Evolutionary conservation across 352 stramenopile species (phyloP).

Genomic region (Phytopythium aichiense): DNA sequence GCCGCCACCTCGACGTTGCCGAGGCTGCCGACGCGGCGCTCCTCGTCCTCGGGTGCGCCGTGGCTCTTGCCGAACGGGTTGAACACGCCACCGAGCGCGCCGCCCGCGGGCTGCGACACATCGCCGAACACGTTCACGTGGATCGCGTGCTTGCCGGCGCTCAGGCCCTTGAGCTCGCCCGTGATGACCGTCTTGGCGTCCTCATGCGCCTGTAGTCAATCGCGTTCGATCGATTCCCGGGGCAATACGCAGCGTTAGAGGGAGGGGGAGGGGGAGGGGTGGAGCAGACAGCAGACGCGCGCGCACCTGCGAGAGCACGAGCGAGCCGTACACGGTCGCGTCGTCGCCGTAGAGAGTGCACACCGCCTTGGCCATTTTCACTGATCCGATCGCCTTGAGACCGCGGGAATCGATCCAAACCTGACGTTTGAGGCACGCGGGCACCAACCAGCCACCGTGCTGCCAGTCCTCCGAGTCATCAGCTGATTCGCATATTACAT

Average conservation of each 20-base stretch:
- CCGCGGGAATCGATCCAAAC: conserved; percentile 1
- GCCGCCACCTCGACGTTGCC: conserved; percentile 85
- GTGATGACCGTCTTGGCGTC: conserved; percentile 86
- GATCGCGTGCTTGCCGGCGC: conserved; percentile 92
- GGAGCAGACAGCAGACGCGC: background rate
- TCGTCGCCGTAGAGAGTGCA: conserved; percentile 86
- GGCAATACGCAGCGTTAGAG: background rate
- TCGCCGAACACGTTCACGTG: conserved; percentile 96
- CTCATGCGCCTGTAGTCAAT: conserved; percentile 51
- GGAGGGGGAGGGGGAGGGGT: background rate
- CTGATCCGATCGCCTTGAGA: conserved; percentile 1
- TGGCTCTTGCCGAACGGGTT: conserved; percentile 99
- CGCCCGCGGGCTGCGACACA: conserved; percentile 77
- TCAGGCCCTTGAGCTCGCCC: conserved; percentile 73
- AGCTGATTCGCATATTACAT: background rate
- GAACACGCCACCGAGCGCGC: conserved; percentile 91
- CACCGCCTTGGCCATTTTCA: conserved; percentile 76
- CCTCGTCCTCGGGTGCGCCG: conserved; percentile 93
- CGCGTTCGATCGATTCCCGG: background rate
- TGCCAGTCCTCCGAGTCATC: background rate
- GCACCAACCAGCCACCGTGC: background rate
- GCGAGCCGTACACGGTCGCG: conserved; percentile 70
- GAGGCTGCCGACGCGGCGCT: conserved; percentile 94
- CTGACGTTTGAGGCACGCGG: background rate
- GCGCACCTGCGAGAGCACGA: conserved; percentile 71